These are phyloP conservation scores for Colletotrichum simmondsii DNA, from an alignment of 2,329 filamentous ascomycete species.

Conservation along the genomic window DNA sequence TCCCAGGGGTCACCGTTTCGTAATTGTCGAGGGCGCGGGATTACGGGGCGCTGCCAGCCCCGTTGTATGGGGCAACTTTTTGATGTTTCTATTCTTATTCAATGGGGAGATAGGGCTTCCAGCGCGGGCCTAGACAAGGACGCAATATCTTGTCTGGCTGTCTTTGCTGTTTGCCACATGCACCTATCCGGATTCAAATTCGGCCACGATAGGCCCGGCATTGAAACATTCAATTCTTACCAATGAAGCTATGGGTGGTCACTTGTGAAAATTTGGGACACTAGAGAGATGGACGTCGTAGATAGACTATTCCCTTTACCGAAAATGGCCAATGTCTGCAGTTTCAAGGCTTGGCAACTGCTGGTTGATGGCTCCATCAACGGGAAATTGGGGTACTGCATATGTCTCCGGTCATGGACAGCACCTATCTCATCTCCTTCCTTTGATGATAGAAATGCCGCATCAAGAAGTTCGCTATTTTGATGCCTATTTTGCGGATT, in stretches of 20 bases:
- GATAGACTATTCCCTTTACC: neutral
- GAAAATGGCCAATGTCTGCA: neutral
- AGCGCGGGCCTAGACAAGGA: no score
- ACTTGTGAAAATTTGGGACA: neutral
- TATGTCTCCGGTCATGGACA: neutral
- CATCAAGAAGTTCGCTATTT: no score
- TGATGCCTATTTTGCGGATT: neutral
- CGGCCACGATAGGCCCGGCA: neutral
- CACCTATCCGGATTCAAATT: neutral
- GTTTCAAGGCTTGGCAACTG: neutral
- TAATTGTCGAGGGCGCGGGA: slow-evolving; percentile 12
- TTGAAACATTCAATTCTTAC: neutral
- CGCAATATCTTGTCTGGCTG: neutral
- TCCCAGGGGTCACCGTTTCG: slow-evolving; percentile 21
- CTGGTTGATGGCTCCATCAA: neutral
- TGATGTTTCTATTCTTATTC: slow-evolving; percentile 1
- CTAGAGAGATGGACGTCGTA: neutral
- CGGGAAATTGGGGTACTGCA: neutral
- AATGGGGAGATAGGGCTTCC: neutral
- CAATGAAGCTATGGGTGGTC: neutral
- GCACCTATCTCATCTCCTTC: neutral
- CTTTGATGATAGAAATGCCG: neutral
- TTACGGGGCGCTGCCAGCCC: neutral
- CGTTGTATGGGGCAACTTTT: neutral
- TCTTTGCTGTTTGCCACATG: neutral